phyloP scores from a whole-genome alignment of 768 basidiomycete species.

The Calocybe gangraenosa region DNA sequence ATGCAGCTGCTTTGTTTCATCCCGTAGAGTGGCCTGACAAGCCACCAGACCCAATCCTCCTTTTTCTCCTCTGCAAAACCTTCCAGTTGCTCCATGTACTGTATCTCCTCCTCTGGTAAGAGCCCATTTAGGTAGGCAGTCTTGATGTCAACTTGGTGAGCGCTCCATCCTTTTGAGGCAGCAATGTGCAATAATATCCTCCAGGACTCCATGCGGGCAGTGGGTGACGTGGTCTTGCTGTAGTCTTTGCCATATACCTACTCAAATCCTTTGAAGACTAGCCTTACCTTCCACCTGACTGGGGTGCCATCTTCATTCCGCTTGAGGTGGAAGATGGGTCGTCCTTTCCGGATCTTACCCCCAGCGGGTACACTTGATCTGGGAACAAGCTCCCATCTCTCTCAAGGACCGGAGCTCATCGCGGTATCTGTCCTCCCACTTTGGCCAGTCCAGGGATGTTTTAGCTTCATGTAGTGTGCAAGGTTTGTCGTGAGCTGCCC shows the following conservation, averaged over 20 bases:
- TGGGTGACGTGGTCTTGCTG: constrained; percentile 35
- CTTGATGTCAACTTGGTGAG: constrained; percentile 30
- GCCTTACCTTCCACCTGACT: constrained; percentile 25
- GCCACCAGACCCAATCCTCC: constrained; percentile 14
- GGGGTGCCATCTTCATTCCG: constrained; percentile 21
- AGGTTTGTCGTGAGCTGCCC: neutral
- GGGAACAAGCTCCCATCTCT: constrained; percentile 20
- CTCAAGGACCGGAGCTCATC: constrained; percentile 24
- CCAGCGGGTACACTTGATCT: constrained; percentile 2
- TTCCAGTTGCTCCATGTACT: constrained; percentile 30
- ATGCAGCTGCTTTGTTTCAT: constrained; percentile 13
- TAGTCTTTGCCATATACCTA: constrained; percentile 29
- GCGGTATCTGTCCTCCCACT: constrained; percentile 5
- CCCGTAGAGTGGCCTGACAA: constrained; percentile 4
- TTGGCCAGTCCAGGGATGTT: neutral
- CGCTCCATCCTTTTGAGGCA: constrained; percentile 17
- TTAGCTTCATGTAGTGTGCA: neutral
- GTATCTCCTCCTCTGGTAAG: constrained; percentile 22
- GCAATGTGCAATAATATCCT: constrained; percentile 26
- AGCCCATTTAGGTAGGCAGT: constrained; percentile 13
- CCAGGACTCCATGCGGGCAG: constrained; percentile 22
- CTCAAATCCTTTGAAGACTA: constrained; percentile 32
- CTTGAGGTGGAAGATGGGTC: constrained; percentile 20
- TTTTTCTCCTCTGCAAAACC: constrained; percentile 18
- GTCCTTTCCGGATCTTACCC: neutral